Evolutionary conservation across 2,329 filamentous ascomycete species (phyloP).

Genomic region (Tolypocladium cylindrosporum): DNA sequence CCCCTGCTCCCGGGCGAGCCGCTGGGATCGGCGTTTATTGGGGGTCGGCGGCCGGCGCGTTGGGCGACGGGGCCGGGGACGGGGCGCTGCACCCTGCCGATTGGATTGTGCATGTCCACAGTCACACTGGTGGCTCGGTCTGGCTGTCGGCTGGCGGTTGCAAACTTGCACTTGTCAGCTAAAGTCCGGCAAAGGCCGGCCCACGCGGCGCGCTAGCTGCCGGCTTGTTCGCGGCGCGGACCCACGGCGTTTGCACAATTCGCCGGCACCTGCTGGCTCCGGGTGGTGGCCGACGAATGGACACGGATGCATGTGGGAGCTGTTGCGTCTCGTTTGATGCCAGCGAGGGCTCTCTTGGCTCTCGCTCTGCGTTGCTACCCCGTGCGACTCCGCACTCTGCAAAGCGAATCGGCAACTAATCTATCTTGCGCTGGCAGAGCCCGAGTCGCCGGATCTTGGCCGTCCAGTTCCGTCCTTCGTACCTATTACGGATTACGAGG

Average conservation of each 20-base stretch:
- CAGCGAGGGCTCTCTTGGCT: not conserved
- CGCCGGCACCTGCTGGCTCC: not conserved
- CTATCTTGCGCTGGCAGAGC: not conserved
- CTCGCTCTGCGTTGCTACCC: not conserved
- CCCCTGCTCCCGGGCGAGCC: not conserved
- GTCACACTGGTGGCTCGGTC: too few species aligned
- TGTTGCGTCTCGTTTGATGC: not conserved
- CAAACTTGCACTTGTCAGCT: not conserved
- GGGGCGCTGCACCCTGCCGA: not conserved
- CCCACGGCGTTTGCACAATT: not conserved
- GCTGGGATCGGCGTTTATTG: not conserved
- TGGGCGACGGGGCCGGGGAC: not conserved
- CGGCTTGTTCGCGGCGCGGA: not conserved
- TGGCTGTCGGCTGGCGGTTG: not conserved
- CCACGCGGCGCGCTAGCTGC: not conserved
- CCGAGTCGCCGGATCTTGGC: not conserved
- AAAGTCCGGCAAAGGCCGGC: not conserved
- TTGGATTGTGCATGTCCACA: not conserved
- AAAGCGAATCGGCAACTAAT: not conserved
- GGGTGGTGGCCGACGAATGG: not conserved
- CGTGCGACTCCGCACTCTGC: not conserved
- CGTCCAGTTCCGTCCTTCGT: not conserved
- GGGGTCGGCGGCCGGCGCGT: not conserved
- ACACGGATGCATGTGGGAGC: too few species aligned
- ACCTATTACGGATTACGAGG: too few species aligned